Percentiles rank a stretch among this genome's conserved stretches.
phyloP scores from a whole-genome alignment of 1,139 yeast genomes.

The Yamadazyma diddensiae region DNA sequence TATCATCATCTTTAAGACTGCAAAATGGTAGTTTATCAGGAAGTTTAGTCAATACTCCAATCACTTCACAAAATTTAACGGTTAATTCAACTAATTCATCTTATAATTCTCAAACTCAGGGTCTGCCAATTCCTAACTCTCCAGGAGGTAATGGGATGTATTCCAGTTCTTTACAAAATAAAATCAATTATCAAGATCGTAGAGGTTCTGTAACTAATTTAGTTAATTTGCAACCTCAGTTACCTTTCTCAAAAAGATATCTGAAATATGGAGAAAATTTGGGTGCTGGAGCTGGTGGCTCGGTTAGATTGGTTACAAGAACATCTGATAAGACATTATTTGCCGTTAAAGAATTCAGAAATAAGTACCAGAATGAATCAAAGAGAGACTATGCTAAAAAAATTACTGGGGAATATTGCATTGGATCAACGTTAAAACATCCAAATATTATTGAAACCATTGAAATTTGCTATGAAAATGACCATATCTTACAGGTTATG shows the following conservation, averaged over 20 bases:
- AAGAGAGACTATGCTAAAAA: slow-evolving; percentile 89
- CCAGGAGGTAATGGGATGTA: slow-evolving; percentile 16
- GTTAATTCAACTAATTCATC: slow-evolving; percentile 29
- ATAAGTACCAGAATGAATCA: slow-evolving; percentile 71
- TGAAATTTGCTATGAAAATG: slow-evolving; percentile 87
- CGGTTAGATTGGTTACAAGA: slow-evolving; percentile 74
- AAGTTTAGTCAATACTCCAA: slow-evolving; percentile 18
- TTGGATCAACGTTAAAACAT: slow-evolving; percentile 86
- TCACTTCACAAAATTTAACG: slow-evolving; percentile 17
- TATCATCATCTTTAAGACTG: slow-evolving; percentile 40
- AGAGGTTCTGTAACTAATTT: slow-evolving; percentile 35
- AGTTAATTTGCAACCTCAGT: slow-evolving; percentile 27
- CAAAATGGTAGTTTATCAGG: slow-evolving; percentile 18
- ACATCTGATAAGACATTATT: slow-evolving; percentile 66
- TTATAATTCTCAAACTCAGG: slow-evolving; percentile 33
- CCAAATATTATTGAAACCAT: slow-evolving; percentile 89
- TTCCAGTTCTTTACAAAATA: slow-evolving; percentile 27
- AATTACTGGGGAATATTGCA: slow-evolving; percentile 93
- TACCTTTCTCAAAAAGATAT: slow-evolving; percentile 72
- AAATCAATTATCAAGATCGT: slow-evolving; percentile 34
- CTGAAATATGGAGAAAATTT: slow-evolving; percentile 80
- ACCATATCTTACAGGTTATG: slow-evolving; percentile 86
- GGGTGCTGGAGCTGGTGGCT: slow-evolving; percentile 97
- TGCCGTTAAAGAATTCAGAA: slow-evolving; percentile 91
- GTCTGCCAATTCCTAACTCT: slow-evolving; percentile 11